Evolutionary conservation across 805 yeast species (phyloP).

Genomic region (Sugiyamaella boreocaroliniensis): DNA sequence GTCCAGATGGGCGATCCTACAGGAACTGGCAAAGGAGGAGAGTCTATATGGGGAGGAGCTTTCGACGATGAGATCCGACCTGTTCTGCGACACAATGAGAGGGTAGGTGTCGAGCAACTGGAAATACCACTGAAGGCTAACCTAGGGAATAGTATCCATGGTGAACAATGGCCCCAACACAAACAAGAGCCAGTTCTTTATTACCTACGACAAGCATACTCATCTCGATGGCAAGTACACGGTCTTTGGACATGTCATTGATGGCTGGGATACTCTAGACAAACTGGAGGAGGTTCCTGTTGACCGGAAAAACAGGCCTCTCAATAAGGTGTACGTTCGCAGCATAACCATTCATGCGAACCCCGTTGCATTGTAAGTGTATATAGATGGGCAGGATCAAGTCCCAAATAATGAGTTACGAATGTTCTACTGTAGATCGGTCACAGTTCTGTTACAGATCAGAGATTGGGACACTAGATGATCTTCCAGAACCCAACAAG

Average conservation of each 20-base stretch:
- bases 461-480: too few relatives aligned
- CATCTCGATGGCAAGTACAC: constrained; percentile 73
- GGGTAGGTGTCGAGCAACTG: constrained; percentile 27
- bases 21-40: constrained; percentile 33
- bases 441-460: too few relatives aligned
- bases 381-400: too few relatives aligned
- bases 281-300: constrained; percentile 54
- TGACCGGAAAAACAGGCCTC: constrained; percentile 35
- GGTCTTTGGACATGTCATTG: constrained; percentile 61
- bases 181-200: constrained; percentile 86
- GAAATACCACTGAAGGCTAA: neutral
- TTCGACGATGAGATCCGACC: constrained; percentile 29
- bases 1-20: constrained; percentile 34
- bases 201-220: constrained; percentile 66
- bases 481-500: too few relatives aligned
- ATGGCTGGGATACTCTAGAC: constrained; percentile 42
- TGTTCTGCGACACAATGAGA: constrained; percentile 58
- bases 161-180: constrained; percentile 92
- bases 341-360: constrained; percentile 38
- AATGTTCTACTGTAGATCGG: too few relatives aligned
- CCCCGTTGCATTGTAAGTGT: constrained; percentile 33
- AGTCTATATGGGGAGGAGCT: constrained; percentile 41
- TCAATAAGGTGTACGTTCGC: constrained; percentile 26
- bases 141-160: constrained; percentile 70
- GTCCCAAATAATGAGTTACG: too few relatives aligned